These are phyloP conservation scores for Achaetomiella virescens DNA, from an alignment of 495 filamentous ascomycete genomes.

Conservation along the genomic window DNA sequence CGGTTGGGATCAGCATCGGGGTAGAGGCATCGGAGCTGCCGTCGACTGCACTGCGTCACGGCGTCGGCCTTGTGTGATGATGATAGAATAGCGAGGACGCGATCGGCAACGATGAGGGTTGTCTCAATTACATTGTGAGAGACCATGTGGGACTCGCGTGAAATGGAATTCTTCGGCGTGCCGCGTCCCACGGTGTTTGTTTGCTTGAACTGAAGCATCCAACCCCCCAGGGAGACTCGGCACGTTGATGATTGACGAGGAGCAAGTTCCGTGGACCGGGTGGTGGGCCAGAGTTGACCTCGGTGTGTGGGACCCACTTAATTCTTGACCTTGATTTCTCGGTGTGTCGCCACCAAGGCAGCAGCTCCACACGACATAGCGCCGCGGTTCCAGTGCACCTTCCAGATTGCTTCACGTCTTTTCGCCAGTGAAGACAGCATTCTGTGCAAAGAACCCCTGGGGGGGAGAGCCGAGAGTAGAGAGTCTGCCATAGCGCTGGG, in stretches of 20 bases:
- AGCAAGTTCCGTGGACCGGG: too few species aligned
- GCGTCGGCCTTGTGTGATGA: not conserved
- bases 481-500: too few species aligned
- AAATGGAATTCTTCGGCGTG: not conserved
- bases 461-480: not conserved
- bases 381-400: not conserved
- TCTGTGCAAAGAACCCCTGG: not conserved
- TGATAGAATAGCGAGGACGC: not conserved
- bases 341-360: constrained; percentile 9
- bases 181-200: not conserved
- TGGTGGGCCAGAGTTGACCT: too few species aligned
- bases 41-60: not conserved
- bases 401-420: too few species aligned
- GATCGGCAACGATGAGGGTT: not conserved
- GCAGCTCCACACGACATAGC: constrained; percentile 9
- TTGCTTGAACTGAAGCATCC: not conserved
- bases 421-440: too few species aligned
- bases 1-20: not conserved
- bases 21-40: constrained; percentile 13
- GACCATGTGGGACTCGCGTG: too few species aligned
- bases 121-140: constrained; percentile 2
- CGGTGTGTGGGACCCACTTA: not conserved
- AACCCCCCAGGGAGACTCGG: too few species aligned
- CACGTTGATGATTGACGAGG: too few species aligned
- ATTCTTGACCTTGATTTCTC: not conserved